Evolutionary conservation across 2,329 filamentous ascomycete species (phyloP).

Genomic region (Pyrenophora graminea): DNA sequence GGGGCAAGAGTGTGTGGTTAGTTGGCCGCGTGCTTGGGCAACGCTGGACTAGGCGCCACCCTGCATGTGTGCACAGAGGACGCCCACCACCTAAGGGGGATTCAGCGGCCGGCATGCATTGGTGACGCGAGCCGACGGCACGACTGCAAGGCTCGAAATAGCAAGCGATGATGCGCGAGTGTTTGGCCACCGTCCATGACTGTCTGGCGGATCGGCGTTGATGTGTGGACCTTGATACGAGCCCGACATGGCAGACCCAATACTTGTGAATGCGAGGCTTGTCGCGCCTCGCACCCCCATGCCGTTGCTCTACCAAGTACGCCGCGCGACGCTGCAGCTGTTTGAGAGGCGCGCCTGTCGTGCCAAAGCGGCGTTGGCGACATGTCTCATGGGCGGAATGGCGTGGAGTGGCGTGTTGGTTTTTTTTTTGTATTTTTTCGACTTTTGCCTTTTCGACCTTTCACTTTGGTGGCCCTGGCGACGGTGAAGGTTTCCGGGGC

Average conservation of each 20-base stretch:
- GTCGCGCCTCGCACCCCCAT: background rate
- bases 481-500: background rate
- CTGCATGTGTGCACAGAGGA: conserved; percentile 10
- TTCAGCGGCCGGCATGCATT: conserved; percentile 17
- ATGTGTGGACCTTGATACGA: conserved; percentile 24
- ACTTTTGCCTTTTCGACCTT: background rate
- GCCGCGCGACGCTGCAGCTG: too few relatives aligned
- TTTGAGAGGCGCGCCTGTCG: background rate
- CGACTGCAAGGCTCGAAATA: conserved; percentile 33
- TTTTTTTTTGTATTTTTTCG: background rate
- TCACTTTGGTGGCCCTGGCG: background rate
- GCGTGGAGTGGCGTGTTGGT: too few relatives aligned
- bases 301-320: background rate
- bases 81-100: conserved; percentile 2
- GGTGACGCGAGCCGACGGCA: conserved; percentile 30
- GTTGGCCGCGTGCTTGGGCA: conserved; percentile 6
- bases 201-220: conserved; percentile 27
- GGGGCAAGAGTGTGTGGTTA: background rate
- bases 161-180: conserved; percentile 30
- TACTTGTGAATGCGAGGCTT: too few relatives aligned
- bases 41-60: conserved; percentile 23
- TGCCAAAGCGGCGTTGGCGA: background rate
- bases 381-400: too few relatives aligned
- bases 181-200: conserved; percentile 27
- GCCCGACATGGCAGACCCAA: background rate